Percentiles rank a stretch among this genome's conserved stretches.
Evolutionary conservation across 2,329 filamentous ascomycete species (phyloP).

Genomic region (Botrytis fragariae): DNA sequence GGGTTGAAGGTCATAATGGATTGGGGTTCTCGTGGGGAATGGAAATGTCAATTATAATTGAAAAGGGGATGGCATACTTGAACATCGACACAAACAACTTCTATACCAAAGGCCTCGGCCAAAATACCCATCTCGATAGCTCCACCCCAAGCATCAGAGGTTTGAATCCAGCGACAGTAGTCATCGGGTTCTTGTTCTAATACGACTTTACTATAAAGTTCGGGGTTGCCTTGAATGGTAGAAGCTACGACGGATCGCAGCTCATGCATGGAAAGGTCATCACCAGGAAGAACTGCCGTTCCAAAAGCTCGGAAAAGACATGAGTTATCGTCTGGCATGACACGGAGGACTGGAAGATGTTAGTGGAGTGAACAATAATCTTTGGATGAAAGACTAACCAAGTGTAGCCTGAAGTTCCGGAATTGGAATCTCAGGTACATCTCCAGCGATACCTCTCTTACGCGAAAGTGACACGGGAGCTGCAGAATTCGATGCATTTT

Average conservation of each 20-base stretch:
- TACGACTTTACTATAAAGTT: conserved; percentile 72
- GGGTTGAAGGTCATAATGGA: not conserved
- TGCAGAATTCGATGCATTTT: conserved; percentile 5
- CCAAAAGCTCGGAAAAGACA: conserved; percentile 92
- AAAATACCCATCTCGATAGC: conserved; percentile 86
- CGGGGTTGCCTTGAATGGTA: conserved; percentile 70
- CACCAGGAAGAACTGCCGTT: conserved; percentile 64
- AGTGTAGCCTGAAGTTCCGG: conserved; percentile 52
- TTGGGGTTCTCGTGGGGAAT: not conserved
- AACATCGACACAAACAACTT: conserved; percentile 84
- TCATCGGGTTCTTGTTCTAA: conserved; percentile 67
- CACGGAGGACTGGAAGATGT: conserved; percentile 62
- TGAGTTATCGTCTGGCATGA: conserved; percentile 96
- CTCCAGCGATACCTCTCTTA: conserved; percentile 34
- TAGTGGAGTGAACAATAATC: conserved; percentile 3
- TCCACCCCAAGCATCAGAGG: conserved; percentile 83
- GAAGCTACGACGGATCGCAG: conserved; percentile 76
- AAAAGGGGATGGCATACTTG: conserved; percentile 42
- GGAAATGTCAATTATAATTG: not conserved
- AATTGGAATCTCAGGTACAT: conserved; percentile 43
- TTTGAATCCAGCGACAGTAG: conserved; percentile 80
- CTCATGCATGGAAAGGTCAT: conserved; percentile 65
- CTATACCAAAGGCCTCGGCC: conserved; percentile 78
- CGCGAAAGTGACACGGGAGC: conserved; percentile 32
- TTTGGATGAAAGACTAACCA: conserved; percentile 40